phyloP scores from a whole-genome alignment of 2,329 filamentous ascomycete genomes.

The Pezicula rhizophila region DNA sequence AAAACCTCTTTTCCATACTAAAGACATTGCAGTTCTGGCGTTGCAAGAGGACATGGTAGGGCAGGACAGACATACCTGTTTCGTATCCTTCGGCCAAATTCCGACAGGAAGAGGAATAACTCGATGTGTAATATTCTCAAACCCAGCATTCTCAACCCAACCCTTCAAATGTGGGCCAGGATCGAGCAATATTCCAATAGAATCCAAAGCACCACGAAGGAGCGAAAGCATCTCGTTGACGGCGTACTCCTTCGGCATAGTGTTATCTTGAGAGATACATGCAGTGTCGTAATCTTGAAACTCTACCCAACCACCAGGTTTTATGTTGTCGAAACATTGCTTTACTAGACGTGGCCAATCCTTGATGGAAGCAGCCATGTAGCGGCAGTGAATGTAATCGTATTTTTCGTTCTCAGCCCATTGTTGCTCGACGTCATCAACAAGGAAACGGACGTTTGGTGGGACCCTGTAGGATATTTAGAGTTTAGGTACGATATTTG shows the following conservation, averaged over 20 bases:
- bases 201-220: slow-evolving; percentile 32
- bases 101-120: slow-evolving; percentile 13
- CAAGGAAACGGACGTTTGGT: slow-evolving; percentile 19
- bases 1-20: no score
- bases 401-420: slow-evolving; percentile 20
- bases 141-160: slow-evolving; percentile 19
- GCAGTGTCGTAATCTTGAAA: slow-evolving; percentile 2
- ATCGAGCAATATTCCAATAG: slow-evolving; percentile 20
- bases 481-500: not conserved
- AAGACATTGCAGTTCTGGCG: no score
- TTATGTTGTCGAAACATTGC: not conserved
- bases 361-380: slow-evolving; percentile 1
- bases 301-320: slow-evolving; percentile 6
- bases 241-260: not conserved
- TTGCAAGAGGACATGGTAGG: not conserved
- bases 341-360: slow-evolving; percentile 3
- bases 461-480: slow-evolving; percentile 10
- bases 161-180: slow-evolving; percentile 15
- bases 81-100: slow-evolving; percentile 5
- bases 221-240: slow-evolving; percentile 1
- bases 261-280: slow-evolving; percentile 4
- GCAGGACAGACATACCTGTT: not conserved
- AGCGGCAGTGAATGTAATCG: slow-evolving; percentile 13
- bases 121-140: slow-evolving; percentile 12
- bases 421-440: slow-evolving; percentile 25